Conservation (phyloP, 371 early-diverging fungal species). For the Circinella minor region DNA sequence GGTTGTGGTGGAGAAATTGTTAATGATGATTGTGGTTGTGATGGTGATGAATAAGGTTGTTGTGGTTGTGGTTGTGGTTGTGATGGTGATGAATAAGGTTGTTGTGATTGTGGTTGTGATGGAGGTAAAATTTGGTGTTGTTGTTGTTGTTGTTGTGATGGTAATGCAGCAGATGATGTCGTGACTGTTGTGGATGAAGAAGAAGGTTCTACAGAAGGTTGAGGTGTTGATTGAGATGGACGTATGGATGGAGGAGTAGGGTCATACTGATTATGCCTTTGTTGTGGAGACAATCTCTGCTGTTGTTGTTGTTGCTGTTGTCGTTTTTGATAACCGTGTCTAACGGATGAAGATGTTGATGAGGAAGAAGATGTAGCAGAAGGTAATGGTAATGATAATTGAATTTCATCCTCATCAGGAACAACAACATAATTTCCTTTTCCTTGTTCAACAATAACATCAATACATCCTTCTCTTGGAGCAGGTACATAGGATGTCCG, state of each 20-base stretch:
- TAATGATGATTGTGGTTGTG: not conserved
- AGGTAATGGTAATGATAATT: not conserved
- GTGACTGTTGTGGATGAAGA: not conserved
- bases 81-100: not conserved
- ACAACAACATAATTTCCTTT: slow-evolving; percentile 53
- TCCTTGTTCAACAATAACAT: slow-evolving; percentile 52
- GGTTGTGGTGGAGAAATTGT: slow-evolving; percentile 13
- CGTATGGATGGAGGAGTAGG: slow-evolving; percentile 7
- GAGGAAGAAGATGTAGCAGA: not conserved
- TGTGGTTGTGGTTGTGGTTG: not conserved
- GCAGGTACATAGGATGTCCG: slow-evolving; percentile 8
- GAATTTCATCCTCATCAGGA: not conserved
- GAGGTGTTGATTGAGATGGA: not conserved
- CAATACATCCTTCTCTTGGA: slow-evolving; percentile 50
- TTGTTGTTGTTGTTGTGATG: not conserved
- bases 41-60: not conserved
- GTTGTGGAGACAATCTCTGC: not conserved
- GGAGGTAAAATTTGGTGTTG: not conserved
- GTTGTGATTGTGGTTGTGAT: not conserved
- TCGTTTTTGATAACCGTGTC: not conserved
- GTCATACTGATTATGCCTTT: not conserved
- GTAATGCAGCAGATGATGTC: not conserved
- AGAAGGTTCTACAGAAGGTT: slow-evolving; percentile 1
- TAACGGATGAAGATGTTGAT: not conserved
- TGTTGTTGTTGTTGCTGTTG: not conserved